phyloP scores from a whole-genome alignment of 202 grass and related monocot genomes.

The Setaria viridis region DNA sequence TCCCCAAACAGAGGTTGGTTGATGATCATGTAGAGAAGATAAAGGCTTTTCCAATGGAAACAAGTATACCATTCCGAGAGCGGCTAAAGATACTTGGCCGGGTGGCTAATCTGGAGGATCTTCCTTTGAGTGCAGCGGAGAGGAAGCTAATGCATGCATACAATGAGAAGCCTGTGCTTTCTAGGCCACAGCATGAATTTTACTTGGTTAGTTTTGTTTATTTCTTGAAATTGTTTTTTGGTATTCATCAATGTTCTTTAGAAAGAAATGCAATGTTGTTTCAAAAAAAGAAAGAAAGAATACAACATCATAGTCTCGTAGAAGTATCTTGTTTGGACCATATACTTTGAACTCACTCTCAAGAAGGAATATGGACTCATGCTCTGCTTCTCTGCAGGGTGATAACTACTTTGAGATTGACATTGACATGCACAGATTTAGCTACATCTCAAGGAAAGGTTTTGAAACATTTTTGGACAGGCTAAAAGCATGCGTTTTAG shows the following conservation, averaged over 20 bases:
- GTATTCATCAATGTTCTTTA: slow-evolving; percentile 16
- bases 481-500: slow-evolving; percentile 81
- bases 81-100: slow-evolving; percentile 93
- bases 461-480: slow-evolving; percentile 95
- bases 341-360: neutral
- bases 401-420: slow-evolving; percentile 96
- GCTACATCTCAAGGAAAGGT: slow-evolving; percentile 99
- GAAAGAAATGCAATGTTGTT: slow-evolving; percentile 28
- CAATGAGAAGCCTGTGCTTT: slow-evolving; percentile 97
- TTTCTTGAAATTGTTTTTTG: slow-evolving; percentile 1
- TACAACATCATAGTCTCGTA: neutral
- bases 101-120: slow-evolving; percentile 93
- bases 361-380: neutral
- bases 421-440: slow-evolving; percentile 99
- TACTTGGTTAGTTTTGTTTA: slow-evolving; percentile 69
- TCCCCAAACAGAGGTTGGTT: slow-evolving; percentile 69
- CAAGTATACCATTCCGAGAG: slow-evolving; percentile 80
- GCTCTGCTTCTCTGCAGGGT: slow-evolving; percentile 63
- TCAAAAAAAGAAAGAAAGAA: too few species aligned
- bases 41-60: slow-evolving; percentile 82
- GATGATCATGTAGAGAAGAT: slow-evolving; percentile 86
- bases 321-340: slow-evolving; percentile 4
- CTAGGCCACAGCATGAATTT: slow-evolving; percentile 95
- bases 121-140: slow-evolving; percentile 88
- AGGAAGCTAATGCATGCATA: slow-evolving; percentile 98